Evolutionary conservation across 139 green algal genomes (phyloP).

Genomic region (Chlorella ohadii): DNA sequence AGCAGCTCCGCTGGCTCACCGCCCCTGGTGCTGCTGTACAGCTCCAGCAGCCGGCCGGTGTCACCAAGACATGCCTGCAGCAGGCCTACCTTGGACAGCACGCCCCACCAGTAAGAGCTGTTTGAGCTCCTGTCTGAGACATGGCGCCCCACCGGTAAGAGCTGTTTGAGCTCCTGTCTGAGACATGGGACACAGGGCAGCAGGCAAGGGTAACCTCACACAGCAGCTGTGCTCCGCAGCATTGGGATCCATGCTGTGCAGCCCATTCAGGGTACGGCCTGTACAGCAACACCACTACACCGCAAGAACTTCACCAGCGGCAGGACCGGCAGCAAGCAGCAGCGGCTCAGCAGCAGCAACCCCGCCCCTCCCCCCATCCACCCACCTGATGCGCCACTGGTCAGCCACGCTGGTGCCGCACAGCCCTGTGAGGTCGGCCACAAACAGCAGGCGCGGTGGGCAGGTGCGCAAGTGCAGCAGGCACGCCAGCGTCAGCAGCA

Average conservation of each 20-base stretch:
- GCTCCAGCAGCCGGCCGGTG: constrained; percentile 18
- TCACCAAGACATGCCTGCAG: constrained; percentile 63
- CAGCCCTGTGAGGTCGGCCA: constrained; percentile 91
- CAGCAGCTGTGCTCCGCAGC: too few relatives aligned
- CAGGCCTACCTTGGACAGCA: constrained; percentile 93
- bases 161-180: constrained; percentile 61
- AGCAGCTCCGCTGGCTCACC: too few relatives aligned
- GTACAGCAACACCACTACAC: too few relatives aligned
- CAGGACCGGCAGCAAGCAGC: too few relatives aligned
- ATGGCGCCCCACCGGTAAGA: constrained; percentile 86
- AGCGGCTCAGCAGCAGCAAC: too few relatives aligned
- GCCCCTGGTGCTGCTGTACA: neutral
- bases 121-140: constrained; percentile 69
- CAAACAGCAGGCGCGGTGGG: constrained; percentile 89
- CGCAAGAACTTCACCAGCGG: too few relatives aligned
- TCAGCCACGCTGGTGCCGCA: constrained; percentile 88
- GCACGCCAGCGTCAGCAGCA: constrained; percentile 89
- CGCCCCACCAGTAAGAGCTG: constrained; percentile 76
- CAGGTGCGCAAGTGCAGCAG: constrained; percentile 89
- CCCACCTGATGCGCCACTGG: constrained; percentile 75
- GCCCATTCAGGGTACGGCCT: too few relatives aligned
- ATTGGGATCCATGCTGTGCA: too few relatives aligned
- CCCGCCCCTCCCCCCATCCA: too few relatives aligned
- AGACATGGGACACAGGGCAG: too few relatives aligned
- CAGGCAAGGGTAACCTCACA: too few relatives aligned